Conservation (phyloP, 306 rosid species). For the Trifolium fragiferum region DNA sequence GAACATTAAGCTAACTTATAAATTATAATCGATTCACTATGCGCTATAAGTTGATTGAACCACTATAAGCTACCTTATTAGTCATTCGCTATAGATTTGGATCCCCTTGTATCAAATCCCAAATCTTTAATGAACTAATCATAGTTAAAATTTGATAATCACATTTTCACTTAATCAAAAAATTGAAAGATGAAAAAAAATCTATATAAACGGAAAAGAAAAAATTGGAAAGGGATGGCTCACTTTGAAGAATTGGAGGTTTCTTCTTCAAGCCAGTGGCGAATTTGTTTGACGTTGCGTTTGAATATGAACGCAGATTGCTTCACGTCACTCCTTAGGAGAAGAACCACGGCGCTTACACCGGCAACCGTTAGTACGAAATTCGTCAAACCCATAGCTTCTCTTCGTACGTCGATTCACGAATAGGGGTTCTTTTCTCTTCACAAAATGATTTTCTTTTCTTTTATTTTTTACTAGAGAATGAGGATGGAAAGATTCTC, state of each 20-base stretch:
- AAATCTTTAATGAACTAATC: too few relatives aligned
- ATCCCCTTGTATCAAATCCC: too few relatives aligned
- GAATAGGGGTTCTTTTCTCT: not conserved
- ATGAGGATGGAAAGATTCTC: too few relatives aligned
- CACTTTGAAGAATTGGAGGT: slow-evolving; percentile 51
- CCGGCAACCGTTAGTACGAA: slow-evolving; percentile 60
- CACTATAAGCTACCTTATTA: too few relatives aligned
- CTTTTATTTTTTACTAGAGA: too few relatives aligned
- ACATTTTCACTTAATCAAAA: too few relatives aligned
- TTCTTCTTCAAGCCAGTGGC: slow-evolving; percentile 67
- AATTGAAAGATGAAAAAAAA: not conserved
- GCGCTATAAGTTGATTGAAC: too few relatives aligned
- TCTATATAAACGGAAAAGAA: not conserved
- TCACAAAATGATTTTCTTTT: too few relatives aligned
- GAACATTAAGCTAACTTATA: too few relatives aligned
- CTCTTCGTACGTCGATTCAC: not conserved
- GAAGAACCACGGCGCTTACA: slow-evolving; percentile 56
- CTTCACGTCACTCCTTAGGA: slow-evolving; percentile 59
- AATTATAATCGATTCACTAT: too few relatives aligned
- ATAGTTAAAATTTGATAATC: too few relatives aligned
- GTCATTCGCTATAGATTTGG: too few relatives aligned
- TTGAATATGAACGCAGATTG: slow-evolving; percentile 53
- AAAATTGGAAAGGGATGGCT: not conserved
- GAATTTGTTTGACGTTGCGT: slow-evolving; percentile 58
- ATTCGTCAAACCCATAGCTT: slow-evolving; percentile 51